Evolutionary conservation across 345 rosid genomes (phyloP), one percentile per base, ranked within the genome.

Genomic region (Adansonia digitata): DNA sequence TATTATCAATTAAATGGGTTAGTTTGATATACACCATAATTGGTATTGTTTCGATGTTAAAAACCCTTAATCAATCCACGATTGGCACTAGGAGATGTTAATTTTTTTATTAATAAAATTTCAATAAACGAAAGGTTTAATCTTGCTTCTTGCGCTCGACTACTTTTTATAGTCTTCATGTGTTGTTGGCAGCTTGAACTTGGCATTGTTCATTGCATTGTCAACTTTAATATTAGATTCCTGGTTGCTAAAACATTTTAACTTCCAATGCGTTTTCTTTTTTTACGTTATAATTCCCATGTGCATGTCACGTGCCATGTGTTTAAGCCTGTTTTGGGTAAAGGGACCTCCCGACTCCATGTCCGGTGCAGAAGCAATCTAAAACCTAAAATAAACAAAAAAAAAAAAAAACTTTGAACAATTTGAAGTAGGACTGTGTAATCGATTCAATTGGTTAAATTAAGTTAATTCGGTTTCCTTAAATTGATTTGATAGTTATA

Each of bases 271-370:
- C 53, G 15, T n/a, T n/a, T n/a, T n/a, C 9, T 15, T 1, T 40
- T 13, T 17, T 3, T 48, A 27, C 57, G 34, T 29, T 48, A 29
- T 29, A 5, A 49, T 48, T 69, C 8, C 42, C 72, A 69, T 48
- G 57, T 69, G 57, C 56, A 31, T n/a, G 18, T 69, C 73, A 69
- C 34, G 71, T 67, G 53, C 17, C 71, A 42, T 67, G 73, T 69
- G 60, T 29, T 31, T 49, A 17, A 18, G 27, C 72, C 57, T 10
- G 42, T 29, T 48, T 64, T 31, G 35, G 73, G 13, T 24, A n/a
- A 46, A 49, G 59, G 43, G 18, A 31, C 31, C 27, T 31, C 57
- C 24, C 9, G 15, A 48, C 8, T 18, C 60, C 73, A 60, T 69
- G 73, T 69, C 73, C 49, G 73, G 43, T 31, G 60, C 59, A 18